phyloP scores from a whole-genome alignment of 2,329 filamentous ascomycete species.

The Aspergillus viridinutans region DNA sequence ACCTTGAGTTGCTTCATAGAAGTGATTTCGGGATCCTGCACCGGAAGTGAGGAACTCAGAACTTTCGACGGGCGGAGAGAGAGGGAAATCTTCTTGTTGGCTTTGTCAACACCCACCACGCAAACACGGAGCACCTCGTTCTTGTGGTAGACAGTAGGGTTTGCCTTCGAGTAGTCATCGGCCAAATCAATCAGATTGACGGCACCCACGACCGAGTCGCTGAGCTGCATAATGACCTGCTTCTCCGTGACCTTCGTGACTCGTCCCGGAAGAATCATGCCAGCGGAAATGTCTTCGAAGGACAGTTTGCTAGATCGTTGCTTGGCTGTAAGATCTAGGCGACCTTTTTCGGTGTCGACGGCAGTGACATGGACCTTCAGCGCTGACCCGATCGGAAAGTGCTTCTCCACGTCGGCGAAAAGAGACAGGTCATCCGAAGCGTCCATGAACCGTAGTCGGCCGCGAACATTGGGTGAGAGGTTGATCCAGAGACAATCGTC shows the following conservation, averaged over 20 bases:
- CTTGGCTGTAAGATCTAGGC: conserved; percentile 77
- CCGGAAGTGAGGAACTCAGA: conserved; percentile 74
- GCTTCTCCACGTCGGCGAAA: conserved; percentile 67
- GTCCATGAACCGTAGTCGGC: conserved; percentile 76
- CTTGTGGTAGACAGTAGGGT: conserved; percentile 70
- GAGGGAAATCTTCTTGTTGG: conserved; percentile 78
- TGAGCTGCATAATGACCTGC: conserved; percentile 79
- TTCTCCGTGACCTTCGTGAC: conserved; percentile 83
- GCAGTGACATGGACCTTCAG: conserved; percentile 73
- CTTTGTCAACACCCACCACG: conserved; percentile 70
- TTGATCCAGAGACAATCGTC: conserved; percentile 85
- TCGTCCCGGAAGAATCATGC: conserved; percentile 76
- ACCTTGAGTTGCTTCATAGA: conserved; percentile 65
- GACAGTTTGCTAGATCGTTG: conserved; percentile 60
- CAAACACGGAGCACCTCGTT: conserved; percentile 87
- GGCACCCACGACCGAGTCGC: conserved; percentile 71
- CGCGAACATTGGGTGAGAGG: conserved; percentile 80
- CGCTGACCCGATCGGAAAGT: conserved; percentile 88
- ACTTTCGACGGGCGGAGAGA: conserved; percentile 85
- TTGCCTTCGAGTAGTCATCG: conserved; percentile 80
- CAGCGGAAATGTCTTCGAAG: conserved; percentile 68
- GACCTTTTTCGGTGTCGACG: conserved; percentile 68
- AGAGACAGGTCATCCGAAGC: conserved; percentile 81
- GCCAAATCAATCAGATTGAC: conserved; percentile 77
- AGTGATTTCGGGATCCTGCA: conserved; percentile 76